phyloP scores from a whole-genome alignment of 73 alveolate genomes.

The Loxodes magnus region DNA sequence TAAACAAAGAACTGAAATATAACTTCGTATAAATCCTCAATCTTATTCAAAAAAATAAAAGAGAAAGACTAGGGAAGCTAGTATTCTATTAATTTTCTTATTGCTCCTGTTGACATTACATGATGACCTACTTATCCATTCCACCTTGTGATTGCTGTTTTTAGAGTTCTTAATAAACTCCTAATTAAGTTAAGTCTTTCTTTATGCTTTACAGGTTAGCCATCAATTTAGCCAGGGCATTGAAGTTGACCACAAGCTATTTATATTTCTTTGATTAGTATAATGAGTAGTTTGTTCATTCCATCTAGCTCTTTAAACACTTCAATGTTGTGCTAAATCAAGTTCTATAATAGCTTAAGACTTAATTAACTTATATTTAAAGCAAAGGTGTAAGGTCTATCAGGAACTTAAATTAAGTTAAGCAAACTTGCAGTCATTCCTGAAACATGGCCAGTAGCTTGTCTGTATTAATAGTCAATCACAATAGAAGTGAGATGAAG shows the following conservation, averaged over 20 bases:
- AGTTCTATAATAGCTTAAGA: neutral
- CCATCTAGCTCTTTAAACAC: constrained; percentile 8
- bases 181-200: constrained; percentile 4
- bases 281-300: neutral
- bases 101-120: no score
- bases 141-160: constrained; percentile 4
- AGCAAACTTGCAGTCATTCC: constrained; percentile 10
- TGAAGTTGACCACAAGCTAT: no score
- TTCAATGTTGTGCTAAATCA: constrained; percentile 5
- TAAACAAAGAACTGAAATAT: no score
- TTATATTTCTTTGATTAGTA: constrained; percentile 1
- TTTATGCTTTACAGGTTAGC: no score
- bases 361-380: neutral
- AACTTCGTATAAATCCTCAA: no score
- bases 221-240: no score
- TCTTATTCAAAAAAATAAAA: no score
- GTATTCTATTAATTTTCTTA: no score
- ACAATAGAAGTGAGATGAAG: neutral
- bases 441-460: constrained; percentile 2
- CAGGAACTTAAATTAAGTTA: neutral
- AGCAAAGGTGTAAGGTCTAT: neutral
- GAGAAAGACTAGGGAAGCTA: no score
- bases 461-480: constrained; percentile 1
- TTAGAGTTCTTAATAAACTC: neutral
- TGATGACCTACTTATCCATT: no score